phyloP scores from a whole-genome alignment of 2,329 filamentous ascomycete species.

The Eurotiales sp. region DNA sequence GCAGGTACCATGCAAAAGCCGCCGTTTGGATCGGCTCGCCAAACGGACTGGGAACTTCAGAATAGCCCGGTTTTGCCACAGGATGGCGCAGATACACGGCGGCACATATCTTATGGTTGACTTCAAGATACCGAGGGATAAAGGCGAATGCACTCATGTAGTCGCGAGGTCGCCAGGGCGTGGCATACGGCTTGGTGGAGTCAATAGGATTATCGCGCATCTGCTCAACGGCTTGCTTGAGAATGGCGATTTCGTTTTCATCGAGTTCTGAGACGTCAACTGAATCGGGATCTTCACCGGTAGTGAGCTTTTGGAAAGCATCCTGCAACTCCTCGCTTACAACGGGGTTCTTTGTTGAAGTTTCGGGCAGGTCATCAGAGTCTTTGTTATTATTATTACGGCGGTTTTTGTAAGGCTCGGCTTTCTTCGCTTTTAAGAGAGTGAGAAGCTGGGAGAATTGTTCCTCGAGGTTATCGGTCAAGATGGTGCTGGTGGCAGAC shows the following conservation, averaged over 20 bases:
- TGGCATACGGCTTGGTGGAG: conserved; percentile 74
- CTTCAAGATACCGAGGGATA: conserved; percentile 91
- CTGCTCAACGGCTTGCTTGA: conserved; percentile 56
- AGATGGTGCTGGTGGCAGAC: conserved; percentile 42
- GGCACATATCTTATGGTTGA: conserved; percentile 94
- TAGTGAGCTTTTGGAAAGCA: conserved; percentile 28
- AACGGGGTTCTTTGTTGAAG: conserved; percentile 16
- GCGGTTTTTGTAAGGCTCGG: conserved; percentile 17
- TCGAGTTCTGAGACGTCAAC: conserved; percentile 46
- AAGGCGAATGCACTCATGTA: conserved; percentile 93
- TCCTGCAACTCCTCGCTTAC: conserved; percentile 29
- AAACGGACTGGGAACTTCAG: conserved; percentile 85
- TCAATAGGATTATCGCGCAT: conserved; percentile 75
- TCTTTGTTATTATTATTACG: conserved; percentile 16
- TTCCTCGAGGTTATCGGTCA: conserved; percentile 49
- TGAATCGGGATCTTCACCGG: conserved; percentile 25
- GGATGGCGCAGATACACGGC: conserved; percentile 94
- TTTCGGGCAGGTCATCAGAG: background rate
- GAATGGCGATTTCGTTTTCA: conserved; percentile 44
- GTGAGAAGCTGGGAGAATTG: conserved; percentile 52
- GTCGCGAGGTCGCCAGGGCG: conserved; percentile 81
- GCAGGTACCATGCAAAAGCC: conserved; percentile 92
- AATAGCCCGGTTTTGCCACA: conserved; percentile 74
- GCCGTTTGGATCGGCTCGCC: conserved; percentile 65
- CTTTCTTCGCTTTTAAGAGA: conserved; percentile 42